Evolutionary conservation across 306 rosid species (phyloP), one percentile per base, ranked within the genome.

Genomic region (Phaseolus lunatus): DNA sequence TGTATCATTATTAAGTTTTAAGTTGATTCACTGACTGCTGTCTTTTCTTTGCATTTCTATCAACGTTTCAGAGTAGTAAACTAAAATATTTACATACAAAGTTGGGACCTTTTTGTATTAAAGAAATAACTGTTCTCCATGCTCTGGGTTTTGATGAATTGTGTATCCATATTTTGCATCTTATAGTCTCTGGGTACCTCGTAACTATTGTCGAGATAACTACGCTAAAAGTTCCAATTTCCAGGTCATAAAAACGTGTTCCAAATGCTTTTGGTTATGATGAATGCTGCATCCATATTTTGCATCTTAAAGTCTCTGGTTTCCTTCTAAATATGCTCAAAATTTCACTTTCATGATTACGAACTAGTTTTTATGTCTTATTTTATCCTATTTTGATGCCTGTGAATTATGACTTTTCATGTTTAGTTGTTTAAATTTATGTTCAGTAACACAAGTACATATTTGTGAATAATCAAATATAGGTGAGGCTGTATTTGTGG

Each of bases 401-500:
- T 31, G 15, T n/a, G 33, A 54, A 43, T 15, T 23, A 75, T 52
- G 20, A 2, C 2, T 73, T n/a, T 61, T 43, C 29, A 45, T 47
- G 49, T 65, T 23, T 54, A 24, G 20, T 48, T 61, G 8, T 13
- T 74, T 64, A 44, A 27, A 47, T 75, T 18, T 71, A 7, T 56
- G 54, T 59, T 66, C 12, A 15, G 13, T 75, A 63, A 15, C 74
- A 19, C 74, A 19, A 11, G 37, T 43, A 13, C 29, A 20, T 53
- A 35, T 35, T 44, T 68, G 35, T 72, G 43, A 61, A 53, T 73
- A 16, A 76, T 66, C 68, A 26, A 77, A 27, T 81, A 22, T 72
- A 94, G 98, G 98, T 24, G 98, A 94, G 88, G 96, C 96, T 78
- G 85, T 94, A 39, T 94, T 50, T 75, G 96, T 94, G 79, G 96